These are phyloP conservation scores for Russula dissimulans DNA, from an alignment of 768 basidiomycete genomes.

Conservation along the genomic window DNA sequence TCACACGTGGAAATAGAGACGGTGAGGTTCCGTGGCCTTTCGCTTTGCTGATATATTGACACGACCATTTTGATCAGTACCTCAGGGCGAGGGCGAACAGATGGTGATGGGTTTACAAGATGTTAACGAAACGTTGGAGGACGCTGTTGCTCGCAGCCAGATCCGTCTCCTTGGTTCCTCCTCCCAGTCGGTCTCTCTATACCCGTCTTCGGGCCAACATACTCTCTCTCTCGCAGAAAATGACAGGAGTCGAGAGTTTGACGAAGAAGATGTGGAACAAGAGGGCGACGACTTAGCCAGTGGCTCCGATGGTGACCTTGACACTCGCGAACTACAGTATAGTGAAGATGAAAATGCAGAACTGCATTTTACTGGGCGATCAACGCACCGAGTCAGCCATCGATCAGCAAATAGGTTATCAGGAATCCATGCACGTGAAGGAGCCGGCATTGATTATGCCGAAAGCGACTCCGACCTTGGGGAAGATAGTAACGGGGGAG, in stretches of 20 bases:
- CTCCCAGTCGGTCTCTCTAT: constrained; percentile 51
- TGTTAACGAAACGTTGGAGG: constrained; percentile 70
- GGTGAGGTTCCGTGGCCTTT: constrained; percentile 31
- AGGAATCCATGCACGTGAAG: constrained; percentile 28
- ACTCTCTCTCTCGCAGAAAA: constrained; percentile 19
- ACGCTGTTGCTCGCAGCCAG: constrained; percentile 67
- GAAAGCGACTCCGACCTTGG: constrained; percentile 73
- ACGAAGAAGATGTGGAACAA: constrained; percentile 24
- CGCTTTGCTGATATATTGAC: not conserved
- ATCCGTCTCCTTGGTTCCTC: constrained; percentile 83
- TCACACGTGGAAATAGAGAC: constrained; percentile 66
- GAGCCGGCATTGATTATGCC: constrained; percentile 51
- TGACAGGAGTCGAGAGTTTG: constrained; percentile 21
- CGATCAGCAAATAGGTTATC: constrained; percentile 21
- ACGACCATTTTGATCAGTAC: constrained; percentile 33
- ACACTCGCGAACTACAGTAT: constrained; percentile 16
- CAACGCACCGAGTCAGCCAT: constrained; percentile 16
- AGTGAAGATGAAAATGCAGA: constrained; percentile 22
- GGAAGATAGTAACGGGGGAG: constrained; percentile 39
- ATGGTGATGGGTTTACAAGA: constrained; percentile 99
- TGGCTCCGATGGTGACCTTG: constrained; percentile 23
- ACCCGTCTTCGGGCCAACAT: constrained; percentile 23
- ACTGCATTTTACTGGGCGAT: constrained; percentile 9
- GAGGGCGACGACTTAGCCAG: constrained; percentile 24
- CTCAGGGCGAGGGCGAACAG: constrained; percentile 87